These are phyloP conservation scores for Colletotrichum tofieldiae DNA, from an alignment of 2,329 filamentous ascomycete species.

Conservation along the genomic window DNA sequence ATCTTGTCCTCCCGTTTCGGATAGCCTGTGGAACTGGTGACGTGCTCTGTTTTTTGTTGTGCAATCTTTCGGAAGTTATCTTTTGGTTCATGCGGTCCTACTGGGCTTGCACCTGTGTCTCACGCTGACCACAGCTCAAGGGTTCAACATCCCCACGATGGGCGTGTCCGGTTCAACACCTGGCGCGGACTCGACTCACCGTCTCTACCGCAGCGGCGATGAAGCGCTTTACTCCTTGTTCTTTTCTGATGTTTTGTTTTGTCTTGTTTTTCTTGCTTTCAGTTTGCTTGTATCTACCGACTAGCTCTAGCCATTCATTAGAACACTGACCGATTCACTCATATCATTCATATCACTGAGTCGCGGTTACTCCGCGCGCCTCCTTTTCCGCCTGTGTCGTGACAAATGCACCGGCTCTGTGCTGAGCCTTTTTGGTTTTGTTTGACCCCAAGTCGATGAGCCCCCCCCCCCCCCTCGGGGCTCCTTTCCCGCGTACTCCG, in stretches of 20 bases:
- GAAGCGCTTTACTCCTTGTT: background rate
- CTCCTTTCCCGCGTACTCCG: background rate
- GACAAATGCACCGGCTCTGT: conserved; percentile 1
- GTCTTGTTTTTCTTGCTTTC: conserved; percentile 7
- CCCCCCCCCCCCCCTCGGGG: too few species aligned
- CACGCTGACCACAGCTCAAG: conserved; percentile 36
- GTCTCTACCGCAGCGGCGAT: conserved; percentile 17
- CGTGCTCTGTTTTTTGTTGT: background rate
- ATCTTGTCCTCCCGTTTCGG: background rate
- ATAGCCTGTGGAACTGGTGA: conserved; percentile 10
- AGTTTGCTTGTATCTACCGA: conserved; percentile 34
- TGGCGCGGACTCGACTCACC: background rate
- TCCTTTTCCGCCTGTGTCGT: conserved; percentile 6
- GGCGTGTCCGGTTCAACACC: conserved; percentile 38
- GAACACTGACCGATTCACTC: conserved; percentile 31
- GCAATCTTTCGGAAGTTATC: background rate
- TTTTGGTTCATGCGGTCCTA: conserved; percentile 9
- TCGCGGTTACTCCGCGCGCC: background rate
- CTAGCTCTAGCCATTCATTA: conserved; percentile 44
- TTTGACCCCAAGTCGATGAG: background rate
- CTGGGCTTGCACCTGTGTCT: conserved; percentile 28
- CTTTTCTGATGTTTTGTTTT: background rate
- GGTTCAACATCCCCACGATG: conserved; percentile 22
- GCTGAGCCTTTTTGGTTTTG: background rate
- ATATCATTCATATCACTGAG: conserved; percentile 34